Conservation (phyloP, 495 filamentous ascomycete species). For the Trichoderma erinaceum region DNA sequence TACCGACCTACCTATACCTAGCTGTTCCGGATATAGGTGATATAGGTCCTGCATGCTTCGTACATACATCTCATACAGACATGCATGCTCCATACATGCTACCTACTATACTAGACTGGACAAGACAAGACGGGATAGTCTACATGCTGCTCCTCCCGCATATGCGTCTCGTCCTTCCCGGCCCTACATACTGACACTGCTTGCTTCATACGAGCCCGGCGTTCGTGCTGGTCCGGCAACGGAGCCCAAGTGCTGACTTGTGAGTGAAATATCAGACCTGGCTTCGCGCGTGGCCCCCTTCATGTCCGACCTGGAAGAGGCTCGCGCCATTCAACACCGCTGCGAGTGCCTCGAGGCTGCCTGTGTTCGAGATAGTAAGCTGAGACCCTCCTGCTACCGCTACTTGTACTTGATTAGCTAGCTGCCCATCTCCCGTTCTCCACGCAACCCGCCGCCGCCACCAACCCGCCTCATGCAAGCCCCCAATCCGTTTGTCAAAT, state of each 20-base stretch:
- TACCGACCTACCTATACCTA: too few relatives aligned
- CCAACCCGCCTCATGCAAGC: slow-evolving; percentile 14
- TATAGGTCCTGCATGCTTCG: not conserved
- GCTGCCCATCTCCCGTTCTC: slow-evolving; percentile 13
- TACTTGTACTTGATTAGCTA: slow-evolving; percentile 8
- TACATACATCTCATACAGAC: not conserved
- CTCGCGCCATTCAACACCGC: slow-evolving; percentile 41
- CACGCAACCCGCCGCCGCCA: slow-evolving; percentile 13
- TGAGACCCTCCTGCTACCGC: slow-evolving; percentile 6
- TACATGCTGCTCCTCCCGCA: not conserved
- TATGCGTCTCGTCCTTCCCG: not conserved
- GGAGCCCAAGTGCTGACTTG: slow-evolving; percentile 22
- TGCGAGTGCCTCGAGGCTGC: slow-evolving; percentile 47
- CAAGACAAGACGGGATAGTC: not conserved
- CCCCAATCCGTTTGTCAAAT: slow-evolving; percentile 11
- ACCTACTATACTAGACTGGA: not conserved
- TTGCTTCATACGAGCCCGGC: slow-evolving; percentile 2
- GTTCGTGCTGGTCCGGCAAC: slow-evolving; percentile 13
- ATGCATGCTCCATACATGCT: not conserved
- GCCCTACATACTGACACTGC: not conserved
- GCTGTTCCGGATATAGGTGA: too few relatives aligned
- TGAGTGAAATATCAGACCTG: slow-evolving; percentile 32
- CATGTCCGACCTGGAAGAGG: slow-evolving; percentile 46
- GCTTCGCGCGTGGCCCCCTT: slow-evolving; percentile 33
- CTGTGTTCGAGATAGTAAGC: slow-evolving; percentile 41